Evolutionary conservation across 2,329 filamentous ascomycete species (phyloP).

Genomic region (Alternaria infectoria): DNA sequence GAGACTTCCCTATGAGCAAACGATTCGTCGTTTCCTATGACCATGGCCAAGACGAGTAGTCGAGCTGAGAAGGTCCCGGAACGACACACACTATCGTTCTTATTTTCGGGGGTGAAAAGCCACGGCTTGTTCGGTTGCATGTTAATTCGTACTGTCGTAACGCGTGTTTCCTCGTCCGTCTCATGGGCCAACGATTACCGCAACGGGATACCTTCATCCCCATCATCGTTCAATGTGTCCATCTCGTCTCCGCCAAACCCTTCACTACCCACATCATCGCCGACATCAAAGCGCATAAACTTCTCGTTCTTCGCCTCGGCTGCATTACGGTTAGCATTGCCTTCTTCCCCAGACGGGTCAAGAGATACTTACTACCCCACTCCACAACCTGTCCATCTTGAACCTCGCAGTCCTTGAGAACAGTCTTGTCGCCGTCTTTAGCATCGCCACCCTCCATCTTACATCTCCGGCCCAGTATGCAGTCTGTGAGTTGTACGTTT

Average conservation of each 20-base stretch:
- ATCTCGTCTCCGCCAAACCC: slow-evolving; percentile 32
- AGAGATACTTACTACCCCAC: slow-evolving; percentile 64
- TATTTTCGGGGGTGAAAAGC: not conserved
- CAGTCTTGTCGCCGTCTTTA: slow-evolving; percentile 50
- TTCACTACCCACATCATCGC: slow-evolving; percentile 46
- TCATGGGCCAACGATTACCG: not conserved
- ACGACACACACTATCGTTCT: not conserved
- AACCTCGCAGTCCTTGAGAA: slow-evolving; percentile 89
- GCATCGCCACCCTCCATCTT: slow-evolving; percentile 79
- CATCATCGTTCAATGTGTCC: slow-evolving; percentile 5
- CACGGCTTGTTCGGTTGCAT: not conserved
- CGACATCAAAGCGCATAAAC: slow-evolving; percentile 60
- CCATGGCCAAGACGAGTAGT: not conserved
- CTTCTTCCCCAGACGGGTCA: not conserved
- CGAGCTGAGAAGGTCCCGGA: not conserved
- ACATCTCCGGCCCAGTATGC: slow-evolving; percentile 80
- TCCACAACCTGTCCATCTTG: slow-evolving; percentile 84
- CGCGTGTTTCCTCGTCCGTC: no score
- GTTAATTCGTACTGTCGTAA: not conserved
- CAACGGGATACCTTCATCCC: slow-evolving; percentile 12
- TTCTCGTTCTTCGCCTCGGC: slow-evolving; percentile 67
- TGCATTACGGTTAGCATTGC: slow-evolving; percentile 16
- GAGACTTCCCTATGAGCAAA: not conserved
- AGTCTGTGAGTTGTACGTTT: slow-evolving; percentile 83
- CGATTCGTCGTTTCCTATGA: not conserved